Base-by-base conservation (phyloP, 2,329 filamentous ascomycete species). In the Alternaria sp. region DNA sequence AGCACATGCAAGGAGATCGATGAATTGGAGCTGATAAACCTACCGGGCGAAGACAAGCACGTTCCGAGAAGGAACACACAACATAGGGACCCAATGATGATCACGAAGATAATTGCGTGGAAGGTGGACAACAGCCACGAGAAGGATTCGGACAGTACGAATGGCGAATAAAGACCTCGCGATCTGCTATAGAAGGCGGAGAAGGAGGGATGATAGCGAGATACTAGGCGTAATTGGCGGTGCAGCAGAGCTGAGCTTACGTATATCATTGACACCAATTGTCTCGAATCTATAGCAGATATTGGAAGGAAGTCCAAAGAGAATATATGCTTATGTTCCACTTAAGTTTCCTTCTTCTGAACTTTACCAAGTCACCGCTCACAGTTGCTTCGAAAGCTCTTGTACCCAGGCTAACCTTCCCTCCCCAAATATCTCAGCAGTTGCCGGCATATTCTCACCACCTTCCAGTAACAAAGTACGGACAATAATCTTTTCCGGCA, bases 401-500 rank as follows among this genome's bases (percentile, higher is more conserved):
- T 66, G 66, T 12, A 76, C 74, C 76, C 76, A 80, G 1, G 58
- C 58, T 52, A 79, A 52, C 54, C 72, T 70, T 9, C 75, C 78
- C 57, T 80, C 74, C 0, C 65, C 68, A 58, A 80, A 80, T 16
- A 80, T 80, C 67, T 81, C 78, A 2, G 70, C 74, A 1, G 71
- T 73, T 14, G 75, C 75, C 3, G 70, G 68, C 65, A 80, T 73
- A 7, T 72, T 63, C 18, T 69, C 66, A 8, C 76, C 75, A 7
- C 77, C 74, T 3, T 80, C 78, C 4, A 79, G 69, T 28, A 81
- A 59, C 39, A 79, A 62, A 7, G 78, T 81, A 34, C 78, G 67
- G 16, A 79, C 74, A 52, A 81, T 79, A 22, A 78, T 70, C 55
- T 78, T 78, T 8, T 78, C 78, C 3, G 77, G 76, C 75, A 80